Conservation (phyloP, 2,329 filamentous ascomycete species). For the Myriangium duriaei region DNA sequence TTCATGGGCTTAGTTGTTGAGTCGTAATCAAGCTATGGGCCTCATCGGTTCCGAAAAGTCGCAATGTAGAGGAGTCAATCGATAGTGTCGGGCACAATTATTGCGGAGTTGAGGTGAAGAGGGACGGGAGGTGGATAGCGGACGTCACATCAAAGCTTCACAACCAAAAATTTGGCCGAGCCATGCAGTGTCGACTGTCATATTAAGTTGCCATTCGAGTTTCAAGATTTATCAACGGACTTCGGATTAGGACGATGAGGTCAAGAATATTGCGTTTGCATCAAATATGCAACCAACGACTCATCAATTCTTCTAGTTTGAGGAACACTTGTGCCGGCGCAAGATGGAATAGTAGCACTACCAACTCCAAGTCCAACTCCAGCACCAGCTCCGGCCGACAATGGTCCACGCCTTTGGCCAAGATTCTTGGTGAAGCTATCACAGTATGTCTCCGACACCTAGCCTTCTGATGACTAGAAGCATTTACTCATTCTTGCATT, state of each 20-base stretch:
- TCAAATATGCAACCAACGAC: background rate
- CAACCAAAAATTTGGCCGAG: background rate
- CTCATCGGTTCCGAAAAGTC: no score
- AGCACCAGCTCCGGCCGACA: slow-evolving; percentile 34
- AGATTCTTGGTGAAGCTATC: slow-evolving; percentile 76
- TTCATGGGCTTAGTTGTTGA: slow-evolving; percentile 17
- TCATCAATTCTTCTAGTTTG: background rate
- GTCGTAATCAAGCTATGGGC: slow-evolving; percentile 15
- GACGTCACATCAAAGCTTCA: background rate
- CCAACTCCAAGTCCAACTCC: slow-evolving; percentile 20
- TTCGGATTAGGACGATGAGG: slow-evolving; percentile 10
- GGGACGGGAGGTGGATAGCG: no score
- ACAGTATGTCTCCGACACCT: slow-evolving; percentile 48
- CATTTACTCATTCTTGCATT: slow-evolving; percentile 18
- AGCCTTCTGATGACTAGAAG: slow-evolving; percentile 8
- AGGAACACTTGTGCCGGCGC: slow-evolving; percentile 16
- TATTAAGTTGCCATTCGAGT: no score
- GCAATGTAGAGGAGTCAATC: slow-evolving; percentile 13
- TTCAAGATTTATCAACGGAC: no score
- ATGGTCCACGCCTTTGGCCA: slow-evolving; percentile 89
- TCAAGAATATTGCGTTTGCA: slow-evolving; percentile 7
- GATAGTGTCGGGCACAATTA: no score
- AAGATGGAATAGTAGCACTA: slow-evolving; percentile 29
- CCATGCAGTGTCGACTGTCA: no score
- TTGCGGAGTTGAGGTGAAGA: no score